These are phyloP conservation scores for Nakazawaea molendinolei DNA, from an alignment of 805 yeast genomes.

Conservation along the genomic window DNA sequence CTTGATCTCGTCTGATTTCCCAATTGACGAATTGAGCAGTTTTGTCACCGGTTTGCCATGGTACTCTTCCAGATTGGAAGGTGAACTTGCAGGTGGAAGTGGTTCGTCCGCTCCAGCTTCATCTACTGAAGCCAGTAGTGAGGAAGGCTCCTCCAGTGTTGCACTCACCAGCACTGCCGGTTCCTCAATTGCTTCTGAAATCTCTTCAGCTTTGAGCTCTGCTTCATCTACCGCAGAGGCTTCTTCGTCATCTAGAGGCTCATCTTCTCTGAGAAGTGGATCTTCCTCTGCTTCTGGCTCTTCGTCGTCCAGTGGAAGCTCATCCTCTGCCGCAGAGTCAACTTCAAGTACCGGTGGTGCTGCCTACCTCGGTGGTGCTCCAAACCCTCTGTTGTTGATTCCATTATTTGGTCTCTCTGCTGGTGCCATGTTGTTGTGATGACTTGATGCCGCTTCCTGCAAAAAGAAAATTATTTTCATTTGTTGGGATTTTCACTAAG, in stretches of 20 bases:
- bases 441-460: background rate
- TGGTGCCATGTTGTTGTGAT: slow-evolving; percentile 8
- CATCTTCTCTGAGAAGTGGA: background rate
- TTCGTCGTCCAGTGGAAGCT: too few relatives aligned
- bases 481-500: too few relatives aligned
- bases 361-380: background rate
- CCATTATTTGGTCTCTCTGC: slow-evolving; percentile 8
- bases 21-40: slow-evolving; percentile 10
- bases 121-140: slow-evolving; percentile 4
- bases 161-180: slow-evolving; percentile 9
- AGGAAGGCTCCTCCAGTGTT: slow-evolving; percentile 1
- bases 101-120: slow-evolving; percentile 13
- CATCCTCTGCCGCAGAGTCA: too few relatives aligned
- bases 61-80: slow-evolving; percentile 24
- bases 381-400: slow-evolving; percentile 5
- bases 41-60: slow-evolving; percentile 28
- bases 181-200: slow-evolving; percentile 11
- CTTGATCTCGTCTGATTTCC: slow-evolving; percentile 22
- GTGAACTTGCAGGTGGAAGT: slow-evolving; percentile 14
- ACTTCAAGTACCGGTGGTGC: slow-evolving; percentile 3
- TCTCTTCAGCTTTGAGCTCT: slow-evolving; percentile 11
- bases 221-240: slow-evolving; percentile 5
- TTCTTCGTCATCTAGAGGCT: slow-evolving; percentile 3
- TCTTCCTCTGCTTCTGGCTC: background rate
- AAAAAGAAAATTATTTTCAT: too few relatives aligned